Percentiles rank a stretch among this genome's conserved stretches.
These are phyloP conservation scores for Globisporangium viniferum DNA, from an alignment of 352 stramenopile species.

Conservation along the genomic window DNA sequence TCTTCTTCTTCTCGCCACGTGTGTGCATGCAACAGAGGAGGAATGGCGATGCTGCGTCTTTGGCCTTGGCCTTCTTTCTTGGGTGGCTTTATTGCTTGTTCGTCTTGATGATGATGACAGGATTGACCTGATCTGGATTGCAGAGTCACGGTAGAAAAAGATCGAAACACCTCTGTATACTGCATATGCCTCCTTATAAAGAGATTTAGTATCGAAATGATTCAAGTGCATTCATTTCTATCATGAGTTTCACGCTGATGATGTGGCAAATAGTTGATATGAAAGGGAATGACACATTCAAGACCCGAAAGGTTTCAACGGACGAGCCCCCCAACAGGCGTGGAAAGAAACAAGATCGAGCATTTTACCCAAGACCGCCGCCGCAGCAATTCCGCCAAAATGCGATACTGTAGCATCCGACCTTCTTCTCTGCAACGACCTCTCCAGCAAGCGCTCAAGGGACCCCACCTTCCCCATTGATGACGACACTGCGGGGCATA, in stretches of 20 bases:
- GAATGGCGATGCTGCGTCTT: background rate
- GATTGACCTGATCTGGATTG: background rate
- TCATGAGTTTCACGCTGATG: background rate
- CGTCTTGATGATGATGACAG: constrained; percentile 5
- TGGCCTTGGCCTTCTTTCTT: background rate
- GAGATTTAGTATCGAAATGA: no score
- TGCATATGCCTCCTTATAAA: background rate
- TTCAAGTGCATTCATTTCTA: background rate
- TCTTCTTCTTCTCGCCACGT: background rate
- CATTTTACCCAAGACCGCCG: background rate
- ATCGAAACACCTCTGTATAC: background rate
- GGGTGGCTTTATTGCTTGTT: background rate
- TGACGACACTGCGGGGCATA: background rate
- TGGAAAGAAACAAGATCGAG: background rate
- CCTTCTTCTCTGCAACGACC: background rate
- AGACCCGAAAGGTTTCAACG: constrained; percentile 1
- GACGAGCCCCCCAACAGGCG: background rate
- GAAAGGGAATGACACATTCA: background rate
- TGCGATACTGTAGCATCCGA: background rate
- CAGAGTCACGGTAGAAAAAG: background rate
- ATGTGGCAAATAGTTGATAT: background rate
- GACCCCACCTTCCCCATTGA: background rate
- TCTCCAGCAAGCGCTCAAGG: background rate
- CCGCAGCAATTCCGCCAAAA: background rate
- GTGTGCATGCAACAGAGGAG: background rate